Percentiles rank a stretch among this genome's conserved stretches.
Conservation (phyloP, 805 yeast genomes). For the Blastobotrys terrestris region DNA sequence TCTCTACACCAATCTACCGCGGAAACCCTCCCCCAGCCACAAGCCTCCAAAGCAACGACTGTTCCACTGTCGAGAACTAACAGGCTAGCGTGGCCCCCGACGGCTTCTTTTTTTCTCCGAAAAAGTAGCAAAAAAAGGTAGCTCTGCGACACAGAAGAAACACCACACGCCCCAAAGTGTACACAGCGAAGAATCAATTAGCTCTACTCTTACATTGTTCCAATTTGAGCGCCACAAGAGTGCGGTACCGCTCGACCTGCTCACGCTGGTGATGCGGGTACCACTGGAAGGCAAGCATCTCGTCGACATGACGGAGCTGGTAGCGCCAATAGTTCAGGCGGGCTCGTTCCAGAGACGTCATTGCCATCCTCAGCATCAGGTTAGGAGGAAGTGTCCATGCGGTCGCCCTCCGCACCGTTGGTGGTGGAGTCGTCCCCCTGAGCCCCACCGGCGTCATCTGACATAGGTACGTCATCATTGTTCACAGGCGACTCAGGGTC, state of each 20-base stretch:
- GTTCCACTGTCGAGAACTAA: no score
- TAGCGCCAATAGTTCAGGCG: background rate
- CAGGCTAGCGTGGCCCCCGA: no score
- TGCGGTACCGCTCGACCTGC: background rate
- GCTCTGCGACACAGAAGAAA: no score
- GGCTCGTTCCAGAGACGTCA: background rate
- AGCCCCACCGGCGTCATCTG: background rate
- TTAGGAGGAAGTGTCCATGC: background rate
- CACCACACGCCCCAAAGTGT: no score
- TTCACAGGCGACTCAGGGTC: background rate
- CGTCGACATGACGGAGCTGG: background rate
- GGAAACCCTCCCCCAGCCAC: no score
- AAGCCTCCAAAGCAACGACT: no score
- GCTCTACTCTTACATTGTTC: background rate
- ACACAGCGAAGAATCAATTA: background rate
- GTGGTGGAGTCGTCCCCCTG: background rate
- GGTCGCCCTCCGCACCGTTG: background rate
- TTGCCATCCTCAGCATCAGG: background rate
- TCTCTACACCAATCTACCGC: no score
- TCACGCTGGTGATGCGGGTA: background rate
- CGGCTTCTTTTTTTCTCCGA: no score
- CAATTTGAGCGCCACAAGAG: background rate
- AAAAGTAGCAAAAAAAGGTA: background rate
- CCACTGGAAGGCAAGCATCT: background rate
- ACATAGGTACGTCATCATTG: background rate